These are phyloP conservation scores for Pyrenula massariospora DNA, from an alignment of 495 filamentous ascomycete species.

Conservation along the genomic window DNA sequence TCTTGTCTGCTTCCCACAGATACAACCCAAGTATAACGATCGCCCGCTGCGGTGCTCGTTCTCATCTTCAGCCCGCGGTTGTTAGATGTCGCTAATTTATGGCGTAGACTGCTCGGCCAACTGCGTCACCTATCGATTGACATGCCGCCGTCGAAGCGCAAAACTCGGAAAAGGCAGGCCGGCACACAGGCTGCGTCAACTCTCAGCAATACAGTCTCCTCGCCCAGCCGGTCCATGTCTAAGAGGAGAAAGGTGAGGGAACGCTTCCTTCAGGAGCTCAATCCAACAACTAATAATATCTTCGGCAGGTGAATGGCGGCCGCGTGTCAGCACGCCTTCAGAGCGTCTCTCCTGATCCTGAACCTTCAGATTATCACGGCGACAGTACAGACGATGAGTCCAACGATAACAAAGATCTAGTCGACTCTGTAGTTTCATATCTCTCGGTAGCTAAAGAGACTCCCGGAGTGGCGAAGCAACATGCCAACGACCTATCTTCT, in stretches of 20 bases:
- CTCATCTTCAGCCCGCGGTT: too few relatives aligned
- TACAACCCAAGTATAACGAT: background rate
- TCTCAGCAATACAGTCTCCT: background rate
- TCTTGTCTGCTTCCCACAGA: background rate
- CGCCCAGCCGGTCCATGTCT: background rate
- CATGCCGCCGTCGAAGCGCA: background rate
- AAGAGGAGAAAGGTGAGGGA: background rate
- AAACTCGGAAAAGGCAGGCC: background rate
- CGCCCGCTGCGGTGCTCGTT: background rate
- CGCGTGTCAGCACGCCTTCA: conserved; percentile 1
- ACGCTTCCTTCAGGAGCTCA: background rate
- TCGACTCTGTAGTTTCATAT: conserved; percentile 61
- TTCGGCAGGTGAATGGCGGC: conserved; percentile 1
- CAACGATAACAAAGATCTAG: conserved; percentile 47
- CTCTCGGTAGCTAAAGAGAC: conserved; percentile 46
- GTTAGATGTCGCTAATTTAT: too few relatives aligned
- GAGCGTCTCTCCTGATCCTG: conserved; percentile 6
- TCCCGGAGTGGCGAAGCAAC: conserved; percentile 59
- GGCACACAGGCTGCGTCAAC: background rate
- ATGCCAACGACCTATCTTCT: conserved; percentile 55
- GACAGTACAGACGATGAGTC: conserved; percentile 37
- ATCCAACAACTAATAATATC: background rate
- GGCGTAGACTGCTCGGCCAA: too few relatives aligned
- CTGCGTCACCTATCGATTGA: background rate
- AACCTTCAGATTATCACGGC: conserved; percentile 20